A percentile compares a stretch with the other conserved stretches of the same genome.
These are phyloP conservation scores for Talaromyces piceae DNA, from an alignment of 2,329 filamentous ascomycete genomes.

Conservation along the genomic window DNA sequence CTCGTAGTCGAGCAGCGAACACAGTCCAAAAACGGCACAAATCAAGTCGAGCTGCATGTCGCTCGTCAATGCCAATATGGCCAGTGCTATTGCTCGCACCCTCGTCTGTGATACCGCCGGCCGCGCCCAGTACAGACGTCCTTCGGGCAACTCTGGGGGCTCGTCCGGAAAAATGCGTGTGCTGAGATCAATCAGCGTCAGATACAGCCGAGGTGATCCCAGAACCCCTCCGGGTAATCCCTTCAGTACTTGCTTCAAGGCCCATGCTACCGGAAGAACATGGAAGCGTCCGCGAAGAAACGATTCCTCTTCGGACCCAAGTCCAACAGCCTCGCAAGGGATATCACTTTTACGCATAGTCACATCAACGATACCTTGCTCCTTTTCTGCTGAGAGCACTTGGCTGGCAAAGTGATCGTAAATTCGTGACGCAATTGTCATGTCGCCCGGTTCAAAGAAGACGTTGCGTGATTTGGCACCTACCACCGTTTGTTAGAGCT, in stretches of 20 bases:
- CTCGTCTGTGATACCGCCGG: constrained; percentile 17
- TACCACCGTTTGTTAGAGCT: constrained; percentile 10
- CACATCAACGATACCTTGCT: constrained; percentile 25
- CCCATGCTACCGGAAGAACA: constrained; percentile 27
- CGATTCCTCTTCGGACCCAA: constrained; percentile 7
- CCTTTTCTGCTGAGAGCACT: constrained; percentile 29
- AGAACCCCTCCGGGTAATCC: constrained; percentile 34
- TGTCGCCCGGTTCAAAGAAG: constrained; percentile 30
- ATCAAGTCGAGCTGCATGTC: constrained; percentile 35
- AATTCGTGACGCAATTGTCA: constrained; percentile 25
- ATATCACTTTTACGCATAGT: constrained; percentile 28
- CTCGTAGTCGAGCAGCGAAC: constrained; percentile 25
- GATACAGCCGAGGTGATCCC: constrained; percentile 29
- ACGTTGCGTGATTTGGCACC: constrained; percentile 24
- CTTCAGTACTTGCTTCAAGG: constrained; percentile 28
- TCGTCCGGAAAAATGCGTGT: constrained; percentile 14
- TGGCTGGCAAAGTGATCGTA: constrained; percentile 36
- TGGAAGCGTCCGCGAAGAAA: constrained; percentile 15
- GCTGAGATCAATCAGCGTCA: constrained; percentile 24
- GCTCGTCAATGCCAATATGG: constrained; percentile 29
- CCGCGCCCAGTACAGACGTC: constrained; percentile 15
- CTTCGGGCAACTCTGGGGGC: constrained; percentile 9
- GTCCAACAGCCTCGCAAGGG: constrained; percentile 19
- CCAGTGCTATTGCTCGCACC: constrained; percentile 29
- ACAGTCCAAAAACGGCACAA: constrained; percentile 34